Evolutionary conservation across 768 basidiomycete genomes (phyloP).

Genomic region (Naganishia friedmannii): DNA sequence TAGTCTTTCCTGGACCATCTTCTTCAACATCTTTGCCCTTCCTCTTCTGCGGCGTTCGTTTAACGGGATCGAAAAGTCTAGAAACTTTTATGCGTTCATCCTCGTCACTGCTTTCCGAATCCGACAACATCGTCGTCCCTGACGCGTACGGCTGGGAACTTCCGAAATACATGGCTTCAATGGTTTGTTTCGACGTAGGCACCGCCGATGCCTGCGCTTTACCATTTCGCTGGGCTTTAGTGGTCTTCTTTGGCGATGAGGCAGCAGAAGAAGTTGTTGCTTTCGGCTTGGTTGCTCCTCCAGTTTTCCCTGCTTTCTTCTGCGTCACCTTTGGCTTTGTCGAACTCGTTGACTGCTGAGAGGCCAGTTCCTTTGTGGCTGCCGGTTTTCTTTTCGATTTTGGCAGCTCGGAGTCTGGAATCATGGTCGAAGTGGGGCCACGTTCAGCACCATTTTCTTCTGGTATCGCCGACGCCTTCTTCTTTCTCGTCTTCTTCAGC

Average conservation of each 20-base stretch:
- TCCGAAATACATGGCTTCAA: slow-evolving; percentile 9
- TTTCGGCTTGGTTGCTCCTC: not conserved
- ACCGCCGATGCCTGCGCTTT: not conserved
- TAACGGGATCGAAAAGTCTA: not conserved
- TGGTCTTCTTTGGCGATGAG: not conserved
- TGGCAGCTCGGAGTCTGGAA: not conserved
- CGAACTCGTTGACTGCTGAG: not conserved
- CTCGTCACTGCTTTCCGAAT: slow-evolving; percentile 15
- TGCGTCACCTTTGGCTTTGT: not conserved
- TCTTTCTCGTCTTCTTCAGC: not conserved
- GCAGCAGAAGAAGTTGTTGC: not conserved
- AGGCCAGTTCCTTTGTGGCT: not conserved
- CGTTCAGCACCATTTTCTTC: not conserved
- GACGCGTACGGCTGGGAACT: slow-evolving; percentile 4
- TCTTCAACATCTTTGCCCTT: not conserved
- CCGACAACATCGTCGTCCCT: not conserved
- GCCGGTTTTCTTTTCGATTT: not conserved
- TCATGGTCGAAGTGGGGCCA: not conserved
- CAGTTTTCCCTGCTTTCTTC: not conserved
- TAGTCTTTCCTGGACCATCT: not conserved
- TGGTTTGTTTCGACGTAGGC: not conserved
- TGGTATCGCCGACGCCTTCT: not conserved
- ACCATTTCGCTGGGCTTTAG: not conserved
- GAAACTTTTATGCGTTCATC: slow-evolving; percentile 9
- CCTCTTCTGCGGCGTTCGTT: slow-evolving; percentile 14